Evolutionary conservation across 2,329 filamentous ascomycete species (phyloP), one percentile per base, ranked within the genome.

Genomic region (Rosellinia necatrix): DNA sequence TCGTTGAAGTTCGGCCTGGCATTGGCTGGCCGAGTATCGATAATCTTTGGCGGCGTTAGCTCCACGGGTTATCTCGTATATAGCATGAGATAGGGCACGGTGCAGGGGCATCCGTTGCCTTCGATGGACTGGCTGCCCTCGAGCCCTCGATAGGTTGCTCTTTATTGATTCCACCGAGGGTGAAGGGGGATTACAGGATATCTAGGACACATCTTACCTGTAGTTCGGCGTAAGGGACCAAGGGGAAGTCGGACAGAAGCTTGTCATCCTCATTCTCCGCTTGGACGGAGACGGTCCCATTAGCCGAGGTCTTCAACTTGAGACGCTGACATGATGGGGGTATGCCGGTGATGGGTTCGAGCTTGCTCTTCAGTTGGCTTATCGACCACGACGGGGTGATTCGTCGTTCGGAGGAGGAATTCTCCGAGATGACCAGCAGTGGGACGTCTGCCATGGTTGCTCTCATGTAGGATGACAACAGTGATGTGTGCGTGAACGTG

Each of bases 371-470:
- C 67, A 97, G 82, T 67, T 91, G 87, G 52, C 82, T 80, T 70
- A 99, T 88, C 59, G 88, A 88, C 94, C 94, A 99, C 64, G 92
- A 88, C 12, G 93, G 93, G 22, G 91, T 93, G 72, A 97, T 86
- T 64, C 94, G 90, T 59, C 93, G 89, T 76, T 99, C 94, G 48
- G 91, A 92, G 44, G 87, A 84, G 43, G 89, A 81, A 73, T 88
- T 90, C 58, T 91, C 87, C 48, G 90, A 93, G 59, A 82, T 82
- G 68, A 94, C 84, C 61, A 87, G 81, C 67, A 94, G 81, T 63
- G 90, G 87, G 53, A 94, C 82, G 72, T 94, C 91, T 50, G 86
- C 83, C 77, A 89, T 85, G 71, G 75, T 75, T 43, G 19, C 41
- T 24, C 6, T 53, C 48, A 49, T 44, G 52, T 59, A 37, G 35